phyloP scores from a whole-genome alignment of 1,284 basidiomycete genomes.

The Cystobasidiaceae sp. region DNA sequence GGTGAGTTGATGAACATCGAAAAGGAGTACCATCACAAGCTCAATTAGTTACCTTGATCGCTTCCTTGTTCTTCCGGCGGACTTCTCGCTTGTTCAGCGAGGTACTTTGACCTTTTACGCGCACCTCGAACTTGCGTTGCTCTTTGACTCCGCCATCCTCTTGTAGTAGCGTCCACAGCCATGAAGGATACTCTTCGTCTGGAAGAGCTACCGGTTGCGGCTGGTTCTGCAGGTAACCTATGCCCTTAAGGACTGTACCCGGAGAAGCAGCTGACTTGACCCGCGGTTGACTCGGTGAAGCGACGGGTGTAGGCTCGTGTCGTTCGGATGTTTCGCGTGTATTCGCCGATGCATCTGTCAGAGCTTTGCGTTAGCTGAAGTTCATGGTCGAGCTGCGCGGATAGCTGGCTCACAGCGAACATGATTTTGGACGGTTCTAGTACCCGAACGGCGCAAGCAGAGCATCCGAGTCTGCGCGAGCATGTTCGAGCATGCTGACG shows the following conservation, averaged over 20 bases:
- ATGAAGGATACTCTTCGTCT: conserved; percentile 80
- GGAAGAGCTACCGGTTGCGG: conserved; percentile 68
- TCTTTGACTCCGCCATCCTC: conserved; percentile 43
- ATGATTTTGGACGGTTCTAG: no score
- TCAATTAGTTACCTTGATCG: conserved; percentile 62
- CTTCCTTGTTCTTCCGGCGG: conserved; percentile 58
- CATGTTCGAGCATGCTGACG: no score
- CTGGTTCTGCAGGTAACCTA: conserved; percentile 78
- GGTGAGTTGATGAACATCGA: not conserved
- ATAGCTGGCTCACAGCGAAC: no score
- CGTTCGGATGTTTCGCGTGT: conserved; percentile 11
- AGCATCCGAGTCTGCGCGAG: no score
- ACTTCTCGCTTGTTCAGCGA: conserved; percentile 52
- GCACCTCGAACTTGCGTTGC: conserved; percentile 60
- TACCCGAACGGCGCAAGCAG: no score
- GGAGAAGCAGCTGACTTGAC: conserved; percentile 45
- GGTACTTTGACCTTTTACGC: conserved; percentile 61
- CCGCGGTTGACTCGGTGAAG: not conserved
- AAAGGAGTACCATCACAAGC: not conserved
- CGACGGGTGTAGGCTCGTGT: conserved; percentile 21
- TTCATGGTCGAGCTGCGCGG: no score
- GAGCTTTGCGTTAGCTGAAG: not conserved
- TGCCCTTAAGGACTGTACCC: conserved; percentile 66
- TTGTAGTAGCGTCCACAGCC: conserved; percentile 74
- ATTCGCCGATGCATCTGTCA: conserved; percentile 8